Base-by-base conservation (phyloP, 371 early-diverging fungal species). In the Mortierella polycephala region DNA sequence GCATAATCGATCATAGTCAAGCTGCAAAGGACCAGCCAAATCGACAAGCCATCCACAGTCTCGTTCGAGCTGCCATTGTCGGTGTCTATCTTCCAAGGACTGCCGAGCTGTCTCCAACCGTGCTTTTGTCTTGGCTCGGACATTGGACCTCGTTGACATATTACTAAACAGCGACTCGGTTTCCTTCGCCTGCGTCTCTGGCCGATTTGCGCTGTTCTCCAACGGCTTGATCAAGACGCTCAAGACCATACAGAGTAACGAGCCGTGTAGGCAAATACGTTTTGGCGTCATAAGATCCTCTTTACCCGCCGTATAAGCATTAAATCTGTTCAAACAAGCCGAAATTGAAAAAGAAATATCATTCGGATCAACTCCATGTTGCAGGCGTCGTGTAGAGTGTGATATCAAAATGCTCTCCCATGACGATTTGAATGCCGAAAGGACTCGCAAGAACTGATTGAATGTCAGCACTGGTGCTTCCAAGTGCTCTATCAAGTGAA, bases 341-440 rank as follows among this genome's bases (percentile, higher is more conserved):
- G 30, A 30, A 30, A 30, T 30, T 30, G 30, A 30, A 30, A 4
- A 30, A 30, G 30, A 4, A 30, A 4, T 30, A 30, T 30, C 30
- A 30, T 30, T 30, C 30, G 30, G 30, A 30, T 30, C 30, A 30
- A 30, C 30, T 30, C 30, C 30, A 30, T 30, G 30, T 1, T 13
- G n/a, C 16, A 57, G 21, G 10, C 6, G 51, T 13, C 13, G 21
- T 42, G 50, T 37, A 23, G 20, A 50, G 5, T 7, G 16, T 14
- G 57, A 39, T 44, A 20, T 52, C 11, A 66, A 39, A 5, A 57
- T 21, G n/a, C 53, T 59, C 16, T 13, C 11, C 67, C 67, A 66
- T 16, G 59, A 66, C 13, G 53, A 20, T 10, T 5, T 30, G 14
- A 59, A 13, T 2, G 23, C 67, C 30, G 52, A 44, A 20, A 66